A percentile compares a stretch with the other conserved stretches of the same genome.
Evolutionary conservation across 2,329 filamentous ascomycete species (phyloP).

Genomic region (Rutstroemia sydowiana): DNA sequence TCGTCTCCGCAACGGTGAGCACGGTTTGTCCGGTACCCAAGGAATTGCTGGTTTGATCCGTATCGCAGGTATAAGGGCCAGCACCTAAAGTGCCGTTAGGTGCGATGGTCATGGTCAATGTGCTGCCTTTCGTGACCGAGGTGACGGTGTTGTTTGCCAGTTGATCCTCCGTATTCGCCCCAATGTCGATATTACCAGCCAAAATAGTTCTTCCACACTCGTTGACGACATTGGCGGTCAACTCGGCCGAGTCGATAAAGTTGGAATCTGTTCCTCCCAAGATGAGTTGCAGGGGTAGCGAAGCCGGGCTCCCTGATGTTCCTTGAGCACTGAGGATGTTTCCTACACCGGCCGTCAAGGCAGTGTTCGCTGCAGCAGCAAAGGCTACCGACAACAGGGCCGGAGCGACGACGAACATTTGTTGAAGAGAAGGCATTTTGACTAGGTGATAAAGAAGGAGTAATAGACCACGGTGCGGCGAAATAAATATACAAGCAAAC

Average conservation of each 20-base stretch:
- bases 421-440: not conserved
- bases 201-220: constrained; percentile 56
- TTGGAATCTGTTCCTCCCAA: constrained; percentile 56
- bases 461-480: not conserved
- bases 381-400: constrained; percentile 2
- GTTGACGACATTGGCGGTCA: constrained; percentile 45
- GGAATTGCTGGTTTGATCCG: constrained; percentile 38
- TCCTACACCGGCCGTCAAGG: too few species aligned
- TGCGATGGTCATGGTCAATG: constrained; percentile 43
- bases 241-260: constrained; percentile 53
- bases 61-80: constrained; percentile 47
- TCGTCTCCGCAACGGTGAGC: not conserved
- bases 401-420: not conserved
- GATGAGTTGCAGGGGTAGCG: constrained; percentile 53
- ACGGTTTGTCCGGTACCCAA: not conserved
- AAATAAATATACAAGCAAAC: too few species aligned
- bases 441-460: not conserved
- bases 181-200: constrained; percentile 54
- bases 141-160: constrained; percentile 41
- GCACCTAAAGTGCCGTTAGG: constrained; percentile 48
- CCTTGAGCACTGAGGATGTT: constrained; percentile 8
- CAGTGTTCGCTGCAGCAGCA: too few species aligned
- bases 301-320: not conserved
- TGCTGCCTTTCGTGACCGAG: constrained; percentile 39
- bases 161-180: constrained; percentile 46